Base-by-base conservation (phyloP, 345 rosid genomes). In the Citrus mangshanensis region DNA sequence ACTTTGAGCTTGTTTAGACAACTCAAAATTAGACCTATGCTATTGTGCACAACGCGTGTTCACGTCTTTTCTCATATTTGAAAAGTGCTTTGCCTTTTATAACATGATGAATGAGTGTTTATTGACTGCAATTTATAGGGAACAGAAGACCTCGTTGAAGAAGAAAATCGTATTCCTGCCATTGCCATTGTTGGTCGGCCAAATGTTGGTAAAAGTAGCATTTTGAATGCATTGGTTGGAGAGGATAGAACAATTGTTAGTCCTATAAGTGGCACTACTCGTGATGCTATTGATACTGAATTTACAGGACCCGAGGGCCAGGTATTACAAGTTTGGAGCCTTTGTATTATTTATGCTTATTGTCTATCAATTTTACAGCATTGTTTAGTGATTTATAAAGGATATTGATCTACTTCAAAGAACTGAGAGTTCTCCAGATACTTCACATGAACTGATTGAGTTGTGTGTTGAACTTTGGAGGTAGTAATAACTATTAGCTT, bases 201-300 rank as follows among this genome's bases (percentile, higher is more conserved):
- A 70, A 93, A 95, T 79, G 99, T 95, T 82, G 99, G 99, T 63
- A 95, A 95, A 85, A 95, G 99, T 82, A 95, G 99, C 88, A 95
- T 95, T 81, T 87, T 95, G 83, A 95, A 95, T 92, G 94, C 99
- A 74, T 87, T 93, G 91, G 86, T 95, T 75, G 93, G 99, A 68
- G 99, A 95, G 85, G 98, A 95, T 82, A 90, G 98, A 89, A 91
- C 98, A 70, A 93, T 95, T 83, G 99, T 95, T 77, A 95, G 99
- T 84, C 98, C 99, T 76, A 75, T 95, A 84, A 95, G 99, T 84
- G 99, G 99, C 55, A 95, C 99, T 59, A 95, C 99, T 7, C 99
- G 99, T 69, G 99, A 95, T 89, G 99, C 98, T 77, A 95, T 93
- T 77, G 99, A 95, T 81, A 92, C 93, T 42, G 99, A 95, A 85